Evolutionary conservation across 768 basidiomycete species (phyloP).

Genomic region (Hericium alpestre): DNA sequence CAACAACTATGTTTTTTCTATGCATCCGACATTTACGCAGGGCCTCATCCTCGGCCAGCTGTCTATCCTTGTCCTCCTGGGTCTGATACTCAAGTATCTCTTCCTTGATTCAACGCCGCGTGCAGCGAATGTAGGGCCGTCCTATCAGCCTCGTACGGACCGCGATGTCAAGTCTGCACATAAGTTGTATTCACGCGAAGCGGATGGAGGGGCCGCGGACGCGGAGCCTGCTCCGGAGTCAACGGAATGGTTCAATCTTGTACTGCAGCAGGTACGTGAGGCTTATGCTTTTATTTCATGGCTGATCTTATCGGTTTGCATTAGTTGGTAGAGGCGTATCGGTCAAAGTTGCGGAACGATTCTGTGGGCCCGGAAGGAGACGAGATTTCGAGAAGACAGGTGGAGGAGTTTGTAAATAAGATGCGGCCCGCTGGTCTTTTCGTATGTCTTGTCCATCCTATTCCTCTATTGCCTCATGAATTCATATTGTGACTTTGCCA

Average conservation of each 20-base stretch:
- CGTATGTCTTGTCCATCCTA: conserved; percentile 29
- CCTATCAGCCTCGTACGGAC: conserved; percentile 40
- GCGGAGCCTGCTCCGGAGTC: conserved; percentile 45
- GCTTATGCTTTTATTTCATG: neutral
- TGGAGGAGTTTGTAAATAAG: conserved; percentile 75
- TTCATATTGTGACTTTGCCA: conserved; percentile 20
- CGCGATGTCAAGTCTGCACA: neutral
- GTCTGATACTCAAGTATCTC: conserved; percentile 83
- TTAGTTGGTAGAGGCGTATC: conserved; percentile 58
- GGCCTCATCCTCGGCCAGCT: conserved; percentile 88
- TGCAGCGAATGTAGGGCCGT: conserved; percentile 41
- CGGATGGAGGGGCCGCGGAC: neutral
- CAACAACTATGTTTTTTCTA: conserved; percentile 53
- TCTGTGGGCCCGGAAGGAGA: conserved; percentile 65
- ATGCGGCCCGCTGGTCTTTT: conserved; percentile 61
- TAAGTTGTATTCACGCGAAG: neutral
- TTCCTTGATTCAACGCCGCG: conserved; percentile 72
- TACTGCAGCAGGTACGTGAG: conserved; percentile 66
- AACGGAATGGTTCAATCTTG: conserved; percentile 83
- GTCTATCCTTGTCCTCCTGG: conserved; percentile 69
- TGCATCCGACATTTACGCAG: conserved; percentile 89
- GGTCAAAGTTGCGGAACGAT: conserved; percentile 66
- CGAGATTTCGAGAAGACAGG: conserved; percentile 66
- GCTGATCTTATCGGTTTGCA: neutral
- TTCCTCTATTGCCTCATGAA: neutral